These are phyloP conservation scores for Epicoccum nigrum DNA, from an alignment of 2,329 filamentous ascomycete species.

Conservation along the genomic window DNA sequence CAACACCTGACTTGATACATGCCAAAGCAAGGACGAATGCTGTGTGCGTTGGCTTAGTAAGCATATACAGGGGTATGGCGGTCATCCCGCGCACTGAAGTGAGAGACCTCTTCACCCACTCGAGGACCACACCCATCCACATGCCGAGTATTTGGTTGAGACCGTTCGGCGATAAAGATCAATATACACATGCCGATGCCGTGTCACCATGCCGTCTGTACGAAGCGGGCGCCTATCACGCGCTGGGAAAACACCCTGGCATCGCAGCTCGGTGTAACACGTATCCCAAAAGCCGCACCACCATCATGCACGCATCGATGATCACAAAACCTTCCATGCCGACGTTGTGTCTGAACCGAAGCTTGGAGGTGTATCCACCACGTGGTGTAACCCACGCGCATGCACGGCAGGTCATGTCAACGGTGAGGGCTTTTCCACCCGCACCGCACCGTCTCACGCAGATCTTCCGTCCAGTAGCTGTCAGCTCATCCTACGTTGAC, in stretches of 20 bases:
- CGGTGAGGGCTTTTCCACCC: background rate
- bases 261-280: constrained; percentile 10
- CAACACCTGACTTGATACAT: too few relatives aligned
- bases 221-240: constrained; percentile 14
- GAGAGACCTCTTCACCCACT: background rate
- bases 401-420: constrained; percentile 1
- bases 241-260: constrained; percentile 2
- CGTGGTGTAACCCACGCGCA: constrained; percentile 13
- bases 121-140: background rate
- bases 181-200: constrained; percentile 1
- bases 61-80: background rate
- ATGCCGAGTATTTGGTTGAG: background rate
- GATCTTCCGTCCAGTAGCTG: constrained; percentile 7
- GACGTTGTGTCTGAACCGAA: constrained; percentile 8
- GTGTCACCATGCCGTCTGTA: background rate
- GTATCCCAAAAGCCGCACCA: background rate
- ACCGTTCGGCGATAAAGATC: background rate
- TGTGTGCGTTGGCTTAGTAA: background rate
- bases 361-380: constrained; percentile 7
- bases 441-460: constrained; percentile 8
- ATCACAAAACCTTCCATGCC: constrained; percentile 11
- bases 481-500: background rate
- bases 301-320: background rate
- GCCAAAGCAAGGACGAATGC: too few relatives aligned
- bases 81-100: too few relatives aligned